A percentile compares a stretch with the other conserved stretches of the same genome.
Evolutionary conservation across 257 asterid species (phyloP).

Genomic region (Voacanga thouarsii): DNA sequence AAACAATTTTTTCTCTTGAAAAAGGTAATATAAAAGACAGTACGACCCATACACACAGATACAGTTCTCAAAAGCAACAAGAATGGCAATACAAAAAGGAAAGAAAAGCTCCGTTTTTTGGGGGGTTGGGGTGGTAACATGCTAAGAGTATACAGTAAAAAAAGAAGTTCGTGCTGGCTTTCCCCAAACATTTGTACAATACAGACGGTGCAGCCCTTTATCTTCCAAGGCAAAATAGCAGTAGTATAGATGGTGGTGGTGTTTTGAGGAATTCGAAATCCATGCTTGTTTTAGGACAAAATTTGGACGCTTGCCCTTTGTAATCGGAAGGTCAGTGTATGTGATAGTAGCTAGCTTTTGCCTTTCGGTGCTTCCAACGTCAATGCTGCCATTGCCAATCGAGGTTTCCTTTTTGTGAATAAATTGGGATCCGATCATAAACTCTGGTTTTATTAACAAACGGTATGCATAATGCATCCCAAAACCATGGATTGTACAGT

Average conservation of each 20-base stretch:
- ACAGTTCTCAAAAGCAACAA: slow-evolving; percentile 12
- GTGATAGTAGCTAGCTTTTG: background rate
- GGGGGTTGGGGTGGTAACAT: background rate
- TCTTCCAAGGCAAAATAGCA: background rate
- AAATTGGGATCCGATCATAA: no score
- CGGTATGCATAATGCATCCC: no score
- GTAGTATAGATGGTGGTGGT: background rate
- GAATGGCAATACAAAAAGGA: background rate
- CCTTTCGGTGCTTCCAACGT: background rate
- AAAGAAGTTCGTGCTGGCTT: slow-evolving; percentile 2
- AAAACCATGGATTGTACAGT: no score
- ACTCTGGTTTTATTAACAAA: no score
- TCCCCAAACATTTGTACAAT: slow-evolving; percentile 14
- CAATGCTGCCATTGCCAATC: background rate
- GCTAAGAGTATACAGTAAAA: background rate
- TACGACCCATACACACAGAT: background rate
- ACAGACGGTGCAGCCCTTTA: slow-evolving; percentile 28
- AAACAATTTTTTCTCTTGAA: background rate
- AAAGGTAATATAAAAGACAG: background rate
- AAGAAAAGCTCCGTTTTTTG: slow-evolving; percentile 12
- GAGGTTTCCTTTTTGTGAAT: no score
- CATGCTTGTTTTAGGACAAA: background rate
- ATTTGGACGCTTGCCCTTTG: background rate
- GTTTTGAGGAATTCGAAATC: background rate
- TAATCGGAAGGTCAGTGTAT: background rate